These are phyloP conservation scores for Pythium folliculosum DNA, from an alignment of 352 stramenopile genomes.

Conservation along the genomic window DNA sequence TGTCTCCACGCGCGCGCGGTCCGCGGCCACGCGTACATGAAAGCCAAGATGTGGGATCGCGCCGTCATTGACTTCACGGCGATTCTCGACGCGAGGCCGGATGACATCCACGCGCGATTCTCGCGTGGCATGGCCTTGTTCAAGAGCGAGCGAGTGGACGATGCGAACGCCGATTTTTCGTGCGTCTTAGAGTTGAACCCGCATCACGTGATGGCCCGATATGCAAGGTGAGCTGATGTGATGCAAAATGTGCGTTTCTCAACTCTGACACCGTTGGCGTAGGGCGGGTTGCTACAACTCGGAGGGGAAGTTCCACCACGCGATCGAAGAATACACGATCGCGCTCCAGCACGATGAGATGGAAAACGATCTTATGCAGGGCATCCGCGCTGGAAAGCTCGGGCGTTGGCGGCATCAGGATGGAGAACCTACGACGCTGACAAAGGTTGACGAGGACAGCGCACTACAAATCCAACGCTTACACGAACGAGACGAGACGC, in stretches of 20 bases:
- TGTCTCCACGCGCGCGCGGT: conserved; percentile 67
- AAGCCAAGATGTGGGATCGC: conserved; percentile 62
- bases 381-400: neutral
- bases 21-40: conserved; percentile 68
- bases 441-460: neutral
- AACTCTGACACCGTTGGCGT: conserved; percentile 20
- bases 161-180: conserved; percentile 66
- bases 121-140: conserved; percentile 77
- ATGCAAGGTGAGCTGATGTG: conserved; percentile 32
- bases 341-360: conserved; percentile 68
- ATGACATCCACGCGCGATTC: conserved; percentile 68
- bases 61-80: conserved; percentile 57
- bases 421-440: neutral
- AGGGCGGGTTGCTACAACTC: conserved; percentile 72
- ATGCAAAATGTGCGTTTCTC: no score
- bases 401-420: neutral
- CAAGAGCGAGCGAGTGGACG: conserved; percentile 49
- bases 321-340: conserved; percentile 78
- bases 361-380: conserved; percentile 32
- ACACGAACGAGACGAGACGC: conserved; percentile 1
- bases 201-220: conserved; percentile 79
- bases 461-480: neutral
- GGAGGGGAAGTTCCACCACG: conserved; percentile 65
- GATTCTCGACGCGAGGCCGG: conserved; percentile 46
- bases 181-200: conserved; percentile 64